Evolutionary conservation across 768 basidiomycete species (phyloP).

Genomic region (Ramaria rubella): DNA sequence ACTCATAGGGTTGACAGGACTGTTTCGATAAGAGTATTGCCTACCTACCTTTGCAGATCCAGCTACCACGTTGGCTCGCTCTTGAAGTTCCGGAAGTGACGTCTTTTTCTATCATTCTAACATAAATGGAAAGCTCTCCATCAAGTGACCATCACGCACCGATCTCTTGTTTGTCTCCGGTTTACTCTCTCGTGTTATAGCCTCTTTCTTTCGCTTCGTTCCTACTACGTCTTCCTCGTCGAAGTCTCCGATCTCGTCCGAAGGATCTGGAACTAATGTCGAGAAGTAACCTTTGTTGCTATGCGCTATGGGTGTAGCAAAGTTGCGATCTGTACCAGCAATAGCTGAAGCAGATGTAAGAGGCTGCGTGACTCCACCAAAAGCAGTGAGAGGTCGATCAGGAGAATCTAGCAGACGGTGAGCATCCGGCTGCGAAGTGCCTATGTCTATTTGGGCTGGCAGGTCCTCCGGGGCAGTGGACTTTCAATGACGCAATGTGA

Average conservation of each 20-base stretch:
- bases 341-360: not conserved
- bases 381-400: not conserved
- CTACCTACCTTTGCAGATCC: not conserved
- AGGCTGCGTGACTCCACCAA: too few species aligned
- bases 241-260: slow-evolving; percentile 3
- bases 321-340: not conserved
- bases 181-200: not conserved
- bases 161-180: not conserved
- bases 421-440: not conserved
- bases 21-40: not conserved
- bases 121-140: not conserved
- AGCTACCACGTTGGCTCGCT: not conserved
- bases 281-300: not conserved
- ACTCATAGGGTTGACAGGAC: not conserved
- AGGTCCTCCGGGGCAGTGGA: slow-evolving; percentile 2
- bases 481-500: not conserved
- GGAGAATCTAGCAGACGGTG: not conserved
- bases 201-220: not conserved
- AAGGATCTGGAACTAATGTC: not conserved
- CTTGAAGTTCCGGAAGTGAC: not conserved
- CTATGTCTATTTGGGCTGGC: not conserved
- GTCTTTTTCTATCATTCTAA: not conserved
- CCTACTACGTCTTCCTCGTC: not conserved
- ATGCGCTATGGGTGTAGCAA: not conserved
- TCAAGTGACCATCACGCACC: not conserved